phyloP scores from a whole-genome alignment of 2,329 filamentous ascomycete species.

The Coniochaeta ligniaria region DNA sequence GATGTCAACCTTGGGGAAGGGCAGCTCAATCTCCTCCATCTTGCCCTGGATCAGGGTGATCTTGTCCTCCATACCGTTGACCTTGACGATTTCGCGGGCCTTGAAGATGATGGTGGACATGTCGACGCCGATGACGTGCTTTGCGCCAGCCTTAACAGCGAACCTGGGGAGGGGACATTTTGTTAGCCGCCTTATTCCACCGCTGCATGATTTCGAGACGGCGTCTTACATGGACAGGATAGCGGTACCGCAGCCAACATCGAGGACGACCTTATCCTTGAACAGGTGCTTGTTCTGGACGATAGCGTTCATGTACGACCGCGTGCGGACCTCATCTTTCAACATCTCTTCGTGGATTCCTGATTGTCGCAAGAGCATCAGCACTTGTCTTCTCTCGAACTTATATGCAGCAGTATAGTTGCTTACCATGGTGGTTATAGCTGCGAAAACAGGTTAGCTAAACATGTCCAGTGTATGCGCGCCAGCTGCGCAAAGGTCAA shows the following conservation, averaged over 20 bases:
- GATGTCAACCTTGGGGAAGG: slow-evolving; percentile 94
- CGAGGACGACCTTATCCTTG: slow-evolving; percentile 86
- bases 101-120: slow-evolving; percentile 99
- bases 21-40: slow-evolving; percentile 97
- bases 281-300: slow-evolving; percentile 94
- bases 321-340: slow-evolving; percentile 97
- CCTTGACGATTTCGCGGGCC: slow-evolving; percentile 87
- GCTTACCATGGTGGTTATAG: slow-evolving; percentile 81
- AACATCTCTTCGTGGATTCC: slow-evolving; percentile 98
- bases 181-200: neutral
- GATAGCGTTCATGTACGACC: slow-evolving; percentile 95
- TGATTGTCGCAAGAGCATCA: slow-evolving; percentile 31
- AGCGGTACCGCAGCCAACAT: slow-evolving; percentile 94
- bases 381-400: slow-evolving; percentile 13
- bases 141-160: slow-evolving; percentile 89
- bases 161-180: slow-evolving; percentile 56
- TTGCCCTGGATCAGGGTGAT: slow-evolving; percentile 98
- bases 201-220: neutral
- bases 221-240: slow-evolving; percentile 89
- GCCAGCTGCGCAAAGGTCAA: slow-evolving; percentile 12
- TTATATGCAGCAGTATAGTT: slow-evolving; percentile 1
- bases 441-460: slow-evolving; percentile 37
- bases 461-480: neutral
- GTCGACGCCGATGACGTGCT: slow-evolving; percentile 97
- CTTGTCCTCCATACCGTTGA: slow-evolving; percentile 89